Percentiles rank a stretch among this genome's conserved stretches.
These are phyloP conservation scores for Warburgia ugandensis DNA, from an alignment of 164 flowering plant species.

Conservation along the genomic window DNA sequence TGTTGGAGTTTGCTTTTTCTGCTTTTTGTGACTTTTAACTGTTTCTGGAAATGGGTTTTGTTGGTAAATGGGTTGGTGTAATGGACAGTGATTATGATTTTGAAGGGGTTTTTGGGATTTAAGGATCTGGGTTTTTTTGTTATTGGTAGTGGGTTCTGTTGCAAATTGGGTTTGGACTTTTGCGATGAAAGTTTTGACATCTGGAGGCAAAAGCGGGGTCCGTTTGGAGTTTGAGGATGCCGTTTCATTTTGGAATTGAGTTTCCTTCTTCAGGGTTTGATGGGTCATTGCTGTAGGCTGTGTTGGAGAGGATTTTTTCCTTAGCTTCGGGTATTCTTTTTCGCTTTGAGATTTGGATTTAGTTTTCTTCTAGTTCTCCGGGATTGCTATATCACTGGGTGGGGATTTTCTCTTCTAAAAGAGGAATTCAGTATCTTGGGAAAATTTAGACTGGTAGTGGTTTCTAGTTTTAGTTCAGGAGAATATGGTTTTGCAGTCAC, in stretches of 20 bases:
- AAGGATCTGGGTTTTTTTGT: slow-evolving; percentile 3
- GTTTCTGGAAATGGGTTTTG: slow-evolving; percentile 8
- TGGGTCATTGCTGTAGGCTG: no score
- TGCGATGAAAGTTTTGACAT: neutral
- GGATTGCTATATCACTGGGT: neutral
- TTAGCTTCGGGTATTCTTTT: no score
- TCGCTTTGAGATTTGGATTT: no score
- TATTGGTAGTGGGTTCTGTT: slow-evolving; percentile 10
- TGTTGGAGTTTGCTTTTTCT: slow-evolving; percentile 3
- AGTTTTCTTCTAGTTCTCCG: no score
- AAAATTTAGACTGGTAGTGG: slow-evolving; percentile 13
- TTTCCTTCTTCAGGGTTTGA: neutral
- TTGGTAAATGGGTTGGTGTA: neutral
- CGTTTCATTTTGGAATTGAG: neutral
- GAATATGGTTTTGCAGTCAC: slow-evolving; percentile 18
- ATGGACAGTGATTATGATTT: neutral
- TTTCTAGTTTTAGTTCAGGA: slow-evolving; percentile 13
- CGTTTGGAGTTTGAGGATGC: slow-evolving; percentile 5
- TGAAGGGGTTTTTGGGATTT: slow-evolving; percentile 4
- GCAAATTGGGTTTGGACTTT: neutral
- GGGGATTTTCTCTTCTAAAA: neutral
- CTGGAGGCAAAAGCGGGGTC: no score
- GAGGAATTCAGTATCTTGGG: neutral
- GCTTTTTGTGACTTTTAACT: neutral
- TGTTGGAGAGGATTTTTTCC: no score